Base-by-base conservation (phyloP, 805 yeast species). In the Nakazawaea anatomiae region DNA sequence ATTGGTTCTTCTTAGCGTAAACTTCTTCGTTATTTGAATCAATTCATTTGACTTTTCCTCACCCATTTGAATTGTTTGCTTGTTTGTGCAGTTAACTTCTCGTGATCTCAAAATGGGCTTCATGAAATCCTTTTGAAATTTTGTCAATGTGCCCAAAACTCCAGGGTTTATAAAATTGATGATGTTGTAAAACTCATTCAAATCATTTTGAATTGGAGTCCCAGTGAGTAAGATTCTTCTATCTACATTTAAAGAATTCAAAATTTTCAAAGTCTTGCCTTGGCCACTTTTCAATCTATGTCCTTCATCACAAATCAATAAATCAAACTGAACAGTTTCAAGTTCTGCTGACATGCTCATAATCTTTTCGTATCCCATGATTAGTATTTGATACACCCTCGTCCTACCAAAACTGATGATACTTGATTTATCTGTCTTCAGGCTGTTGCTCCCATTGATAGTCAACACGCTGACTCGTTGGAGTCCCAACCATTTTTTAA, bases 241-340 rank as follows among this genome's bases (percentile, higher is more conserved):
- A 6, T 71, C 71, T 4, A 85, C 74, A 41, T 80, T 69, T 14
- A 90, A 65, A 1, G 72, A 59, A 40, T 77, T 79, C 48, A 92
- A 69, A 0, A 83, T 80, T 52, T 80, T 82, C 47, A 89, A 69
- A 0, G 87, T 81, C 64, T 89, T 90, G 52, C 87, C 89, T 8
- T 82, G 70, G 5, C 80, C 73, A 57, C 81, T 87, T 59, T 92
- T 94, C 57, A 94, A 73, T 46, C 96, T 73, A 64, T 94, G 99
- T 2, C 98, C 99, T 62, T 94, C 99, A 65, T 94, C 99, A 65
- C 97, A 94, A 1, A 94, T 79, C 18, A 94, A 68, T 14, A 94
- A 57, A 62, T 90, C 98, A 54, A 80, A 69, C 18, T 65, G 65
- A 3, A 73, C 73, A 2, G 70, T 63, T 1, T 70, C 58, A 6